Evolutionary conservation across 2,329 filamentous ascomycete genomes (phyloP).

Genomic region (Nannizziopsis barbatae): DNA sequence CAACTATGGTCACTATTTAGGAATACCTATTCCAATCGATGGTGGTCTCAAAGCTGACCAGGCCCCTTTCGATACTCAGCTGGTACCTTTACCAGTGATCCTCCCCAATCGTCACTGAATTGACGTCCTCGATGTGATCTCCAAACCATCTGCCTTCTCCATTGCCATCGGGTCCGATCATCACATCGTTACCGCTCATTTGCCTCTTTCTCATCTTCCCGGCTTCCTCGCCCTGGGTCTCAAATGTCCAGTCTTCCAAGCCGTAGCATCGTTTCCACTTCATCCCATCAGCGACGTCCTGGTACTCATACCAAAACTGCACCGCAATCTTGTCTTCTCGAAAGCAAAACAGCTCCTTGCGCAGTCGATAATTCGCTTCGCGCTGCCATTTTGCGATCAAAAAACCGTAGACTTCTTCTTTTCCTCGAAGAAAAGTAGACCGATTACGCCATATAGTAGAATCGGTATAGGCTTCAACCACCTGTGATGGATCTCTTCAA

Average conservation of each 20-base stretch:
- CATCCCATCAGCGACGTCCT: conserved; percentile 50
- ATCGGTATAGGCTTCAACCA: conserved; percentile 63
- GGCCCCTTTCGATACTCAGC: not conserved
- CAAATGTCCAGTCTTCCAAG: conserved; percentile 45
- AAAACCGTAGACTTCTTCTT: conserved; percentile 56
- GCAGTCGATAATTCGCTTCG: conserved; percentile 60
- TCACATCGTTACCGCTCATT: conserved; percentile 40
- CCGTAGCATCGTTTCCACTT: conserved; percentile 84
- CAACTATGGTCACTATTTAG: no score
- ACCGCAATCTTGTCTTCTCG: conserved; percentile 67
- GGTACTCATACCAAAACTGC: conserved; percentile 83
- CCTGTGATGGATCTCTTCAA: conserved; percentile 49
- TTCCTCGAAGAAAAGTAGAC: conserved; percentile 56
- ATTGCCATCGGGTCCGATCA: conserved; percentile 34
- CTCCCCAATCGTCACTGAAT: conserved; percentile 22
- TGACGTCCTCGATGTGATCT: conserved; percentile 31
- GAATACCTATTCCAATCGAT: not conserved
- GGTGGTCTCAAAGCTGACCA: not conserved
- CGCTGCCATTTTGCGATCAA: conserved; percentile 61
- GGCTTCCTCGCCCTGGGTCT: conserved; percentile 27
- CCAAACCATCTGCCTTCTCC: conserved; percentile 37
- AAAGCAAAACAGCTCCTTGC: conserved; percentile 77
- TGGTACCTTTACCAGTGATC: conserved; percentile 24
- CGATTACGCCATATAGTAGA: conserved; percentile 76
- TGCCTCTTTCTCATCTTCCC: conserved; percentile 39